phyloP scores from a whole-genome alignment of 208 protist genomes.

The Trypanosoma melophagium region DNA sequence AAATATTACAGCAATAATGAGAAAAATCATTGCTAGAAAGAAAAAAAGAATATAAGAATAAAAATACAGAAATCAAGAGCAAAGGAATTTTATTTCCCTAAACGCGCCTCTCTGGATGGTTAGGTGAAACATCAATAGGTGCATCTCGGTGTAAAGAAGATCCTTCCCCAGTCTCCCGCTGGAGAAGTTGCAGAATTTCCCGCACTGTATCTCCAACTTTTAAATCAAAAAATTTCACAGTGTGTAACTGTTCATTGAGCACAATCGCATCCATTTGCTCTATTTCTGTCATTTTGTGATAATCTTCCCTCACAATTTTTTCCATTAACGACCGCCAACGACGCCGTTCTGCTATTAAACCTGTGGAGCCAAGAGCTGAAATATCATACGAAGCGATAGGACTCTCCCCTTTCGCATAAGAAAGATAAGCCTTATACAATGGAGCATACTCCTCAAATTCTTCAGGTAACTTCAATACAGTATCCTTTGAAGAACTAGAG shows the following conservation, averaged over 20 bases:
- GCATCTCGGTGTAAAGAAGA: constrained; percentile 54
- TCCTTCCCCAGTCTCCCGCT: constrained; percentile 46
- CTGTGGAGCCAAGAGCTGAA: constrained; percentile 43
- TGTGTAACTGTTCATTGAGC: constrained; percentile 81
- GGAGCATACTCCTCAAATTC: constrained; percentile 56
- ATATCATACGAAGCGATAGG: constrained; percentile 60
- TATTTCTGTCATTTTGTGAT: constrained; percentile 52
- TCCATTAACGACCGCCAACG: constrained; percentile 81
- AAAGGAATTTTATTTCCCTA: constrained; percentile 11
- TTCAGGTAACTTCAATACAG: constrained; percentile 18
- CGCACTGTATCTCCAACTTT: constrained; percentile 82
- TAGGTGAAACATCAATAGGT: constrained; percentile 51
- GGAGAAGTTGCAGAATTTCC: constrained; percentile 69
- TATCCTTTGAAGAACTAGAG: not conserved
- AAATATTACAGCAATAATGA: constrained; percentile 6
- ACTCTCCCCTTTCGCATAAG: constrained; percentile 55
- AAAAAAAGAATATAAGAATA: not conserved
- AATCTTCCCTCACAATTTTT: constrained; percentile 71
- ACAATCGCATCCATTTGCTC: constrained; percentile 61
- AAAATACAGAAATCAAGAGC: not conserved
- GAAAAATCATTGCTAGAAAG: not conserved
- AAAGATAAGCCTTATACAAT: constrained; percentile 64
- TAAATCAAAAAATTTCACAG: constrained; percentile 84
- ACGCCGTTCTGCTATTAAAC: constrained; percentile 47
- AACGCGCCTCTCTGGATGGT: constrained; percentile 79